Percentiles rank a stretch among this genome's conserved stretches.
Conservation (phyloP, 257 asterid species). For the Nemophila menziesii region DNA sequence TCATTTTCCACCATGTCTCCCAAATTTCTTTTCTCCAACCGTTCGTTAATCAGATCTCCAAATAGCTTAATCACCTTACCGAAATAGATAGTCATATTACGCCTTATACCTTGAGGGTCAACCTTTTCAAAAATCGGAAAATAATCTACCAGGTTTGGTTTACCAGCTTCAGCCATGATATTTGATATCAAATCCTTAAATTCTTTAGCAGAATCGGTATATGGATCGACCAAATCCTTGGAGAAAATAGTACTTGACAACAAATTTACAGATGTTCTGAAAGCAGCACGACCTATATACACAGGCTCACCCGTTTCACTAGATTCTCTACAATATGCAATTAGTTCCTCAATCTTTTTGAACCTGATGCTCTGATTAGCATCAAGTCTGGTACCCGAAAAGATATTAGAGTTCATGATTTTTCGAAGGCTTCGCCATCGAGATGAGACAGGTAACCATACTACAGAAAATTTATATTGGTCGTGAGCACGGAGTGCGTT, state of each 20-base stretch:
- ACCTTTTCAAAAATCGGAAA: constrained; percentile 20
- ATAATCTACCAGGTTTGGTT: constrained; percentile 24
- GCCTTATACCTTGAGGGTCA: constrained; percentile 26
- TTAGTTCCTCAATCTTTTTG: constrained; percentile 19
- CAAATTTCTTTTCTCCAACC: constrained; percentile 11
- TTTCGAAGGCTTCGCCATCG: constrained; percentile 32
- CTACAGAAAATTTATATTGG: constrained; percentile 17
- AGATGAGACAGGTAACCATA: constrained; percentile 17
- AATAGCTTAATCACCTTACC: constrained; percentile 18
- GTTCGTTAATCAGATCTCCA: constrained; percentile 22
- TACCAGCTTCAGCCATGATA: constrained; percentile 12
- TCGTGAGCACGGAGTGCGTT: not conserved
- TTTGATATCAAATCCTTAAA: constrained; percentile 26
- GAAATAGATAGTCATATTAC: constrained; percentile 1
- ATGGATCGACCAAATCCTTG: constrained; percentile 19
- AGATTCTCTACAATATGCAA: constrained; percentile 11
- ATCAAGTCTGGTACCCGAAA: constrained; percentile 25
- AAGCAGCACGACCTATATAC: constrained; percentile 28
- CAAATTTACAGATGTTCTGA: constrained; percentile 33
- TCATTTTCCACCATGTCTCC: constrained; percentile 11
- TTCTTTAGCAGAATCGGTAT: constrained; percentile 25
- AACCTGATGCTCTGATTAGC: constrained; percentile 20
- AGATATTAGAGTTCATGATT: constrained; percentile 27
- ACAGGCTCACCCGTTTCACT: constrained; percentile 19
- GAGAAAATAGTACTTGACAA: constrained; percentile 29